phyloP scores from a whole-genome alignment of 768 basidiomycete genomes.

The Holtermanniella nyarrowii region DNA sequence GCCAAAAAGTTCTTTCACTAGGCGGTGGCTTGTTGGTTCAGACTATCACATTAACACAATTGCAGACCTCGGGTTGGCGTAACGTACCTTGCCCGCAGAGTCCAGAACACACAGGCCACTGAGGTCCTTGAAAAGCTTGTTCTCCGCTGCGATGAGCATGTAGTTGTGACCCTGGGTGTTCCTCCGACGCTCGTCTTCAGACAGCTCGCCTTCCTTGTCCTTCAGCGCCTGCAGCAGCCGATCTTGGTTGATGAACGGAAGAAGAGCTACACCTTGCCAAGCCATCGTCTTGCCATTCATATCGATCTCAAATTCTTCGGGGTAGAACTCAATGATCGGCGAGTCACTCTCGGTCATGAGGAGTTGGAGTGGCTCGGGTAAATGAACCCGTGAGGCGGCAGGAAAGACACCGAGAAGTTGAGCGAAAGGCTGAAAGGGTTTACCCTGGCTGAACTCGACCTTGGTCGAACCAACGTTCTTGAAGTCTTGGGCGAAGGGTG shows the following conservation, averaged over 20 bases:
- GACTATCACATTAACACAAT: slow-evolving; percentile 50
- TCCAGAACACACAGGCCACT: slow-evolving; percentile 82
- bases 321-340: slow-evolving; percentile 94
- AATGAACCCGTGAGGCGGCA: slow-evolving; percentile 72
- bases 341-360: slow-evolving; percentile 81
- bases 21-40: slow-evolving; percentile 54
- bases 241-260: slow-evolving; percentile 87
- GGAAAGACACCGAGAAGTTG: slow-evolving; percentile 99
- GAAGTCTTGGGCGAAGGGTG: slow-evolving; percentile 95
- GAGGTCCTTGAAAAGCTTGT: slow-evolving; percentile 75
- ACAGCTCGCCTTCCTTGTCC: slow-evolving; percentile 49
- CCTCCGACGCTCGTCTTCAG: slow-evolving; percentile 68
- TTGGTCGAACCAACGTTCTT: slow-evolving; percentile 65
- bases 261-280: slow-evolving; percentile 94
- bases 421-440: slow-evolving; percentile 93
- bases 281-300: slow-evolving; percentile 99
- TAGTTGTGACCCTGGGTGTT: slow-evolving; percentile 77
- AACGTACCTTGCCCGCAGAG: slow-evolving; percentile 62
- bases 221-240: slow-evolving; percentile 77
- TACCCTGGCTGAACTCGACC: slow-evolving; percentile 65
- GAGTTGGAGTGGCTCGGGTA: slow-evolving; percentile 71
- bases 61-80: too few relatives aligned
- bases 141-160: slow-evolving; percentile 71
- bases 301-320: slow-evolving; percentile 80
- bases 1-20: slow-evolving; percentile 72